These are phyloP conservation scores for Fistulifera pelliculosa DNA, from an alignment of 108 stramenopile species.

Conservation along the genomic window DNA sequence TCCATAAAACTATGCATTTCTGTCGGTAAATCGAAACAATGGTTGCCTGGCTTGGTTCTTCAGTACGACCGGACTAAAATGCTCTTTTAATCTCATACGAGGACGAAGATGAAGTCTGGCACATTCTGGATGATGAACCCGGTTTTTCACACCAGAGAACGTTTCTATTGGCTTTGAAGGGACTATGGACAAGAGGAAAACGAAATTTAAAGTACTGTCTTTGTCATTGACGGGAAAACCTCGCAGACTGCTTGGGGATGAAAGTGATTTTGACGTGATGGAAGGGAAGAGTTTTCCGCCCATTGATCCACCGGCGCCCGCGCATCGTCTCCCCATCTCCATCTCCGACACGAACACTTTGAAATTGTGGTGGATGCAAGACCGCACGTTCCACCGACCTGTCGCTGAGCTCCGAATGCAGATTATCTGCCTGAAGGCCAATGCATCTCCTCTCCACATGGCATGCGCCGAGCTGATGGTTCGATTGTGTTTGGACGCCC, in stretches of 20 bases:
- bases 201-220: constrained; percentile 62
- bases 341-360: constrained; percentile 50
- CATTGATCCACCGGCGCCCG: constrained; percentile 53
- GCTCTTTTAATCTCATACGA: constrained; percentile 58
- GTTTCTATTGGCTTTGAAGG: constrained; percentile 55
- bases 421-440: constrained; percentile 46
- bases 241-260: constrained; percentile 58
- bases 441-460: constrained; percentile 53
- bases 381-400: constrained; percentile 74
- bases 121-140: constrained; percentile 35
- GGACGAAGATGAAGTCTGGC: constrained; percentile 77
- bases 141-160: constrained; percentile 13
- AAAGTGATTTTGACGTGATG: constrained; percentile 58
- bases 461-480: constrained; percentile 72
- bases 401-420: constrained; percentile 63
- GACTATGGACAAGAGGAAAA: constrained; percentile 51
- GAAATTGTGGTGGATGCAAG: constrained; percentile 77
- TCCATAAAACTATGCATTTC: constrained; percentile 66
- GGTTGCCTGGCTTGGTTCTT: constrained; percentile 61
- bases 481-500: constrained; percentile 46
- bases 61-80: constrained; percentile 55
- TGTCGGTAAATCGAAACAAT: constrained; percentile 34
- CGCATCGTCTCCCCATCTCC: constrained; percentile 48
- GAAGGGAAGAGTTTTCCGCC: constrained; percentile 42
- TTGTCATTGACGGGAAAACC: constrained; percentile 51